Conservation (phyloP, 176 grass and related monocot genomes). For the Hsuehochloa calcarea region DNA sequence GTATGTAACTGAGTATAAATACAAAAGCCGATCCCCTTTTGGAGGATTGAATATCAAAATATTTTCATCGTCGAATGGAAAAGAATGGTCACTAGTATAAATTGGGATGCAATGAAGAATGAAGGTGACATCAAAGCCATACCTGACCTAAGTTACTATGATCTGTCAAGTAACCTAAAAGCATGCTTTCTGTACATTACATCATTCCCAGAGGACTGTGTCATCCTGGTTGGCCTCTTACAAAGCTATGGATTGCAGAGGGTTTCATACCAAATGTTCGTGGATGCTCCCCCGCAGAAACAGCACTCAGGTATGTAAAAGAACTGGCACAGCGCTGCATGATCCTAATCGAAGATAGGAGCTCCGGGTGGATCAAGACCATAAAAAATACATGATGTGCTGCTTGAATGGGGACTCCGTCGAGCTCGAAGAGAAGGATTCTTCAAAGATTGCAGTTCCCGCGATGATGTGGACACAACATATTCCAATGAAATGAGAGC, state of each 20-base stretch:
- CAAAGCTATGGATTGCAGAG: slow-evolving; percentile 12
- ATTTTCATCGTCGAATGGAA: background rate
- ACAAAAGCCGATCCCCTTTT: no score
- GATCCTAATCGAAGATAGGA: slow-evolving; percentile 5
- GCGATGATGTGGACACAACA: slow-evolving; percentile 5
- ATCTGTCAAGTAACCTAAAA: slow-evolving; percentile 6
- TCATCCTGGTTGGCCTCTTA: background rate
- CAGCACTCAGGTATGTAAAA: background rate
- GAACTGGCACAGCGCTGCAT: slow-evolving; percentile 14
- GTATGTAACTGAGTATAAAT: no score
- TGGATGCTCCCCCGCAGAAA: background rate
- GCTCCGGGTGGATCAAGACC: background rate
- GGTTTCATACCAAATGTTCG: background rate
- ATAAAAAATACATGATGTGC: slow-evolving; percentile 1
- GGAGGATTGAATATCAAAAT: no score
- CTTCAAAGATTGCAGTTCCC: slow-evolving; percentile 14
- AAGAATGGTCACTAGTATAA: slow-evolving; percentile 13
- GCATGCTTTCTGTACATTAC: slow-evolving; percentile 22
- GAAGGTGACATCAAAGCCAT: slow-evolving; percentile 22
- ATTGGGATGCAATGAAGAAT: slow-evolving; percentile 14
- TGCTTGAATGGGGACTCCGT: slow-evolving; percentile 10
- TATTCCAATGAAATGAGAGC: slow-evolving; percentile 22
- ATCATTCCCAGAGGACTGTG: slow-evolving; percentile 13
- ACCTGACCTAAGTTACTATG: slow-evolving; percentile 24
- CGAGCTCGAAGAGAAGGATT: slow-evolving; percentile 17